A percentile compares a stretch with the other conserved stretches of the same genome.
Evolutionary conservation across 805 yeast species (phyloP).

Genomic region (Zygotorulaspora chibaensis): DNA sequence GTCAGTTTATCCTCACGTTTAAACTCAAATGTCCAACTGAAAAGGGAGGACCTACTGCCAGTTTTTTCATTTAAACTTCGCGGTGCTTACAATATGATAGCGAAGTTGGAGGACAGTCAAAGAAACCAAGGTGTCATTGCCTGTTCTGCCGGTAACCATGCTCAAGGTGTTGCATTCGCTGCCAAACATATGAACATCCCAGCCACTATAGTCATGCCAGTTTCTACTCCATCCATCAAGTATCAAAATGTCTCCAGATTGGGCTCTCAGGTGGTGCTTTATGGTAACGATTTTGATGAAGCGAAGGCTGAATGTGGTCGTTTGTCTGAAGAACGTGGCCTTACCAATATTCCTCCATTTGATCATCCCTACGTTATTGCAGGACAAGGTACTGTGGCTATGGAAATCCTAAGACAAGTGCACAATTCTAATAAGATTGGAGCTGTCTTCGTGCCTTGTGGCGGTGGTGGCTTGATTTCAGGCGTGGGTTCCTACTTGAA

Average conservation of each 20-base stretch:
- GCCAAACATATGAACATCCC: conserved; percentile 83
- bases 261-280: conserved; percentile 90
- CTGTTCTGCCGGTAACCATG: conserved; percentile 98
- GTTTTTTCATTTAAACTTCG: conserved; percentile 94
- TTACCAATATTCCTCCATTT: conserved; percentile 94
- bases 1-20: conserved; percentile 66
- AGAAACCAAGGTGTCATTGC: conserved; percentile 88
- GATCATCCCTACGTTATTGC: conserved; percentile 98
- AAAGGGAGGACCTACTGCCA: conserved; percentile 90
- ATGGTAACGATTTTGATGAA: conserved; percentile 92
- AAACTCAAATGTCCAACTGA: conserved; percentile 72
- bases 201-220: conserved; percentile 97
- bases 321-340: conserved; percentile 60
- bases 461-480: conserved; percentile 95
- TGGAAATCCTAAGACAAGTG: conserved; percentile 87
- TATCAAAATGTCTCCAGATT: conserved; percentile 85
- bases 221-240: conserved; percentile 93
- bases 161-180: conserved; percentile 96
- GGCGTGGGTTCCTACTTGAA: conserved; percentile 89
- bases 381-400: conserved; percentile 96
- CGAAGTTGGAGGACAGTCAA: conserved; percentile 59
- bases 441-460: conserved; percentile 90
- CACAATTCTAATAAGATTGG: conserved; percentile 57
- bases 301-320: conserved; percentile 88
- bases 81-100: conserved; percentile 97